Evolutionary conservation across 2,329 filamentous ascomycete species (phyloP), one percentile per base, ranked within the genome.

Genomic region (Ascochyta rabiei): DNA sequence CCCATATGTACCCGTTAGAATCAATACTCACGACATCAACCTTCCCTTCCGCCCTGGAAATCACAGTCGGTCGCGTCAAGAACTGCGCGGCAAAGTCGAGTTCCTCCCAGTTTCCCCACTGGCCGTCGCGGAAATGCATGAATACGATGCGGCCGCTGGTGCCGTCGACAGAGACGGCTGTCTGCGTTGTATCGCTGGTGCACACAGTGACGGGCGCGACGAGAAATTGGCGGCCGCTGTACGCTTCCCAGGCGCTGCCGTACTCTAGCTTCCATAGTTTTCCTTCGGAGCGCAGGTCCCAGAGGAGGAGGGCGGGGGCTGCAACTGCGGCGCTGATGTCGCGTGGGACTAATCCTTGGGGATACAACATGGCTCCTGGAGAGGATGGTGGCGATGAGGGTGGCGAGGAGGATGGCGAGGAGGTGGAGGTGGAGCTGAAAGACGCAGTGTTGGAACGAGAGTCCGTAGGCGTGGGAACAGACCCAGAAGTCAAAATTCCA

Each of bases 21-120:
- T 60, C 57, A 6, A 51, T 23, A n/a, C 41, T 39, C 19, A 60
- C 35, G 23, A 57, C 30, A n/a, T 60, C 57, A 7, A 54, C 24
- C 15, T 38, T 50, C 8, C 38, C 33, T 12, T 41, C 19, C 6
- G 28, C 38, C 48, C 53, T 24, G 2, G 48, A 57, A 1, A 57
- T 16, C 3, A 57, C 49, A 3, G 49, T 35, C 2, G 57, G 57
- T 1, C 53, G 45, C 8, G 40, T 23, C 3, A 30, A 15, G 23
- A 57, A 53, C 6, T 41, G 16, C 1, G 45, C 41, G 1, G 13
- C 28, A 13, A 35, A 50, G 2, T 46, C 39, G 31, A 60, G 44
- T 9, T 60, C 57, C 16, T 57, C 37, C 57, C 57, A 60, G 10
- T 40, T 37, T 6, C 40, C 49, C 44, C 48, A 59, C 15, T 49